Base-by-base conservation (phyloP, 169 alveolate genomes). In the Miamiensis avidus region DNA sequence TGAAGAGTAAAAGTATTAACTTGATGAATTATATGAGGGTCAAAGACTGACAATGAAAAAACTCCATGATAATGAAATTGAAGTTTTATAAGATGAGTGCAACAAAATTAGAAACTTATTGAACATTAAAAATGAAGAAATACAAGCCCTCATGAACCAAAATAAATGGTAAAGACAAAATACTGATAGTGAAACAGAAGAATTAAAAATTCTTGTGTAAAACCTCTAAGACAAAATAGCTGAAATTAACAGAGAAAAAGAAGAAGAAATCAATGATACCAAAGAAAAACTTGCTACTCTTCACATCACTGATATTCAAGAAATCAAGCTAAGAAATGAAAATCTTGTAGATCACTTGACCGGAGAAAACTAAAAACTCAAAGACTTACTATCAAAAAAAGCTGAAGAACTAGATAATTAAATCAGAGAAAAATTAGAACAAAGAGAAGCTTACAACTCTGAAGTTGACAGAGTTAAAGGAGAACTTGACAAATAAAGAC, bases 101-200 rank as follows among this genome's bases (percentile, higher is more conserved):
- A 28, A 25, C 25, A 86, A 86, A 65, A 29, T 86, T 0, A 86
- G 81, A 64, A 79, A 86, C 64, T 31, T 86, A 1, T 81, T 86
- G 28, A 84, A 86, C 29, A 81, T 86, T 11, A 86, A 86, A 82
- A 75, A 82, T 49, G 30, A 86, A 75, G 90, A 86, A 64, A 86
- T 86, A 0, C 74, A 81, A 75, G 75, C 82, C 29, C 76, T 86
- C 29, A 81, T 86, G 11, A 74, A 86, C 28, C 75, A 86, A 75
- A 86, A 86, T 34, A 30, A 75, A 81, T 34, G 34, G n/a, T 34
- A 81, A 81, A 86, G 81, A 28, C 25, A 49, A 28, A 49, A 86
- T 32, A 81, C 65, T 26, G 90, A 86, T n/a, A 33, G 29, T 1
- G 90, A 86, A 30, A 29, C 34, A 0, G 6, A 33, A 31, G 29